These are phyloP conservation scores for Aspergillus nomiae DNA, from an alignment of 2,329 filamentous ascomycete species.

Conservation along the genomic window DNA sequence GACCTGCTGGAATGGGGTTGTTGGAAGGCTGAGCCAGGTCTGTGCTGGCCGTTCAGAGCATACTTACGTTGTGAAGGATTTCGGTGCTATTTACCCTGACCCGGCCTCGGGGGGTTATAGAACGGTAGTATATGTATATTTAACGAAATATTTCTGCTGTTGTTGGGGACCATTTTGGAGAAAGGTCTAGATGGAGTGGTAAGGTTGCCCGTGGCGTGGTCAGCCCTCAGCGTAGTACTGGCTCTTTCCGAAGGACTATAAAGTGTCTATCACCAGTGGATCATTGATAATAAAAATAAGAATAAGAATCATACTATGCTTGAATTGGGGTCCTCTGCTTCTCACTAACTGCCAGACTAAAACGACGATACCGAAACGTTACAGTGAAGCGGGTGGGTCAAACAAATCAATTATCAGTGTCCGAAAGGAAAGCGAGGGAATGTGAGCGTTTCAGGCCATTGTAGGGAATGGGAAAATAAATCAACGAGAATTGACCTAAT, in stretches of 20 bases:
- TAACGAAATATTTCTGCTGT: background rate
- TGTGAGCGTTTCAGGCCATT: background rate
- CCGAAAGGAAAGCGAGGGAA: background rate
- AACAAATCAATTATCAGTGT: background rate
- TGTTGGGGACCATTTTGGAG: background rate
- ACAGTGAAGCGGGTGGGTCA: constrained; percentile 1
- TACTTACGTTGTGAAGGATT: background rate
- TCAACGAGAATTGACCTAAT: background rate
- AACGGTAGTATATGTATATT: background rate
- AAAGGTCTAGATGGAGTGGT: background rate
- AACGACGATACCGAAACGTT: constrained; percentile 1
- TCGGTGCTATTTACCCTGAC: background rate
- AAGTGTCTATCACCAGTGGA: background rate
- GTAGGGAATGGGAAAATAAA: background rate
- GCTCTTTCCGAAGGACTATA: background rate
- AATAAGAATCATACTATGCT: constrained; percentile 4
- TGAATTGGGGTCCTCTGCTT: background rate
- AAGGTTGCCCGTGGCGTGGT: background rate
- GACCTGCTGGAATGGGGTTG: background rate
- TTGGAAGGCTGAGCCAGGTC: background rate
- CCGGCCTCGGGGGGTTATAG: background rate
- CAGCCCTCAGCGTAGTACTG: background rate
- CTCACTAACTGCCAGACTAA: background rate
- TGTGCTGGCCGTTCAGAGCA: background rate
- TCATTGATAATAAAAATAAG: constrained; percentile 6